phyloP scores from a whole-genome alignment of 192 early-diverging fungal genomes.

The Podila verticillata region DNA sequence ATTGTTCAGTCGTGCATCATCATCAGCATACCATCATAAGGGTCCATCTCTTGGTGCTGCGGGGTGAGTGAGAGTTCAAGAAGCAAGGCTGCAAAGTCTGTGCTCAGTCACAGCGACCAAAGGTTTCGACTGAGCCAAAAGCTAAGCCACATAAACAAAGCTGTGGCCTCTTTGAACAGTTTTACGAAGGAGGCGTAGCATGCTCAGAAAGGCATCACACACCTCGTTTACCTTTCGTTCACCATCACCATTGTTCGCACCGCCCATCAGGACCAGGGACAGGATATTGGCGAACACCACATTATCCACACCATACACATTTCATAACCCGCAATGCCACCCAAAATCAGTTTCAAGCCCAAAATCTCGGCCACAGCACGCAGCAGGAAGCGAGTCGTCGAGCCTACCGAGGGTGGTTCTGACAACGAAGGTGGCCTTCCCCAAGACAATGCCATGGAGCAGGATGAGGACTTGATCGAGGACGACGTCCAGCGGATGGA shows the following conservation, averaged over 20 bases:
- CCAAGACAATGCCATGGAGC: conserved; percentile 7
- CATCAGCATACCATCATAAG: conserved; percentile 27
- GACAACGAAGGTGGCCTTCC: conserved; percentile 14
- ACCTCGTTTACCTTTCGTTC: too few species aligned
- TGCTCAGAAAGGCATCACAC: too few species aligned
- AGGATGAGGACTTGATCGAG: conserved; percentile 21
- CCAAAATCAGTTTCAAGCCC: conserved; percentile 40
- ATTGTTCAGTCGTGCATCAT: not conserved
- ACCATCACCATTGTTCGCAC: too few species aligned
- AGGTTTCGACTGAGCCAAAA: too few species aligned
- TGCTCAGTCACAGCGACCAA: too few species aligned
- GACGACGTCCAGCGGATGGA: conserved; percentile 28
- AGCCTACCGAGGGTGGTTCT: conserved; percentile 17
- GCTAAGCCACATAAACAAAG: too few species aligned
- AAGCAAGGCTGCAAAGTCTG: not conserved
- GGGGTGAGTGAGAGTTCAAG: not conserved
- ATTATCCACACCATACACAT: not conserved
- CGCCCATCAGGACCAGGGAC: too few species aligned
- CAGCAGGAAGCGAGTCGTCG: conserved; percentile 18
- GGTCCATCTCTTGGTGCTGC: conserved; percentile 16
- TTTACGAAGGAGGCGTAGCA: too few species aligned
- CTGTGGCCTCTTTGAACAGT: too few species aligned
- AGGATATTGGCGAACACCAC: too few species aligned
- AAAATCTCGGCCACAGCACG: conserved; percentile 21
- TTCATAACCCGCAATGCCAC: conserved; percentile 15